A percentile compares a stretch with the other conserved stretches of the same genome.
Evolutionary conservation across 768 basidiomycete species (phyloP).

Genomic region (Hericium alpestre): DNA sequence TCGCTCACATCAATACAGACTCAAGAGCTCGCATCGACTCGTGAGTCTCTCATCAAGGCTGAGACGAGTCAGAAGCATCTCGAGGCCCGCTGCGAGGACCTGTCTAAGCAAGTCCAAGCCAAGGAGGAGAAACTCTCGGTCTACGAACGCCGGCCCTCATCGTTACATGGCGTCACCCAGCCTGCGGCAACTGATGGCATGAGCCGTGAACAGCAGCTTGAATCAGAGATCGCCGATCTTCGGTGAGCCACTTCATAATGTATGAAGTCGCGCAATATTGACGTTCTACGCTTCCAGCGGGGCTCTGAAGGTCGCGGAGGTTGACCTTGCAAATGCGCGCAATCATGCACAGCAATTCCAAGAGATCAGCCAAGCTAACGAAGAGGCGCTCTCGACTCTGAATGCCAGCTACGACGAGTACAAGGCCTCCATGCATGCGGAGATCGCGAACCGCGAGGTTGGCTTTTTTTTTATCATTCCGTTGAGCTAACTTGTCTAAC

Average conservation of each 20-base stretch:
- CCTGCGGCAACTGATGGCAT: slow-evolving; percentile 33
- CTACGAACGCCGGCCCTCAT: slow-evolving; percentile 57
- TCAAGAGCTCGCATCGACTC: slow-evolving; percentile 54
- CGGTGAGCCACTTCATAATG: slow-evolving; percentile 35
- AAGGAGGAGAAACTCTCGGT: slow-evolving; percentile 79
- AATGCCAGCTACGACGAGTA: slow-evolving; percentile 74
- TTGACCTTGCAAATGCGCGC: slow-evolving; percentile 62
- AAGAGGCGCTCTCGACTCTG: slow-evolving; percentile 60
- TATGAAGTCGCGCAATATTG: background rate
- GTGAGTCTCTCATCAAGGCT: slow-evolving; percentile 60
- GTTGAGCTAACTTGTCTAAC: background rate
- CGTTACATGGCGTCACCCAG: slow-evolving; percentile 19
- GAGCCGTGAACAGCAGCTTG: slow-evolving; percentile 67
- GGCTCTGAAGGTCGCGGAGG: slow-evolving; percentile 64
- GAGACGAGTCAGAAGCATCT: slow-evolving; percentile 74
- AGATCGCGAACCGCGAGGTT: slow-evolving; percentile 61
- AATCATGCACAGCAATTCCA: slow-evolving; percentile 77
- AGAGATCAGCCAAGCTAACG: slow-evolving; percentile 75
- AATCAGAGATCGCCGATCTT: slow-evolving; percentile 77
- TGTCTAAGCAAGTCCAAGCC: slow-evolving; percentile 57
- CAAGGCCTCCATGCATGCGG: slow-evolving; percentile 60
- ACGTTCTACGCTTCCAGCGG: slow-evolving; percentile 32
- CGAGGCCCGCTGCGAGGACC: slow-evolving; percentile 57
- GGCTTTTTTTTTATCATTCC: slow-evolving; percentile 7
- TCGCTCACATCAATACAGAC: slow-evolving; percentile 29